Evolutionary conservation across 192 early-diverging fungal genomes (phyloP).

Genomic region (Podochytrium sp.): DNA sequence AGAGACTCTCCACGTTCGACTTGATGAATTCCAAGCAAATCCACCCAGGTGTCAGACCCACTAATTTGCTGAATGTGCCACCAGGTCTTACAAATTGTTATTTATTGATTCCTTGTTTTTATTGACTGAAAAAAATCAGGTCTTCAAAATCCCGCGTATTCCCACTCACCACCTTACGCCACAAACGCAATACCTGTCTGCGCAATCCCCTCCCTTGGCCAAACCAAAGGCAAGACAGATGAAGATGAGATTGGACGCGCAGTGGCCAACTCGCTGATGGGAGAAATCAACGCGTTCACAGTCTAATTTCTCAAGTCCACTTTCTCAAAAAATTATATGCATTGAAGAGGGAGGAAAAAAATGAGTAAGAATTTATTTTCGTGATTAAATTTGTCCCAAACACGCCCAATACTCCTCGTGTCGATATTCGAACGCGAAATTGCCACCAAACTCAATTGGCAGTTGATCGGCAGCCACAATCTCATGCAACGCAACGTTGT

Average conservation of each 20-base stretch:
- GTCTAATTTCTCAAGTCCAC: not conserved
- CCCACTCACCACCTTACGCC: not conserved
- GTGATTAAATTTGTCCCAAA: too few relatives aligned
- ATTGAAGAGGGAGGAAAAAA: too few relatives aligned
- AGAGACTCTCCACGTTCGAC: not conserved
- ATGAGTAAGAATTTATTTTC: too few relatives aligned
- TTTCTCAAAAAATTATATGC: too few relatives aligned
- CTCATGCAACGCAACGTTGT: constrained; percentile 11
- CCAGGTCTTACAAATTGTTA: too few relatives aligned
- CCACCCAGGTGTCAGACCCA: too few relatives aligned
- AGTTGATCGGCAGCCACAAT: constrained; percentile 59
- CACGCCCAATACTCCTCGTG: constrained; percentile 47
- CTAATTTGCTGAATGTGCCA: too few relatives aligned
- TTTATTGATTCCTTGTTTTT: too few relatives aligned
- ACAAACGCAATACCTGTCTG: not conserved
- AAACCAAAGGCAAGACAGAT: not conserved
- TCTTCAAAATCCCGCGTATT: not conserved
- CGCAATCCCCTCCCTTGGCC: not conserved
- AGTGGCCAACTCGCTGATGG: constrained; percentile 24
- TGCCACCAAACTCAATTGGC: constrained; percentile 75
- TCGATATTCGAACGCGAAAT: constrained; percentile 68
- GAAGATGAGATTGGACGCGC: constrained; percentile 19
- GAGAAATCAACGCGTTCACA: constrained; percentile 7
- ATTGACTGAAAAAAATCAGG: too few relatives aligned
- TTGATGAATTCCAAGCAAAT: too few relatives aligned